Evolutionary conservation across 2,329 filamentous ascomycete species (phyloP).

Genomic region (Aspergillus luchuensis): DNA sequence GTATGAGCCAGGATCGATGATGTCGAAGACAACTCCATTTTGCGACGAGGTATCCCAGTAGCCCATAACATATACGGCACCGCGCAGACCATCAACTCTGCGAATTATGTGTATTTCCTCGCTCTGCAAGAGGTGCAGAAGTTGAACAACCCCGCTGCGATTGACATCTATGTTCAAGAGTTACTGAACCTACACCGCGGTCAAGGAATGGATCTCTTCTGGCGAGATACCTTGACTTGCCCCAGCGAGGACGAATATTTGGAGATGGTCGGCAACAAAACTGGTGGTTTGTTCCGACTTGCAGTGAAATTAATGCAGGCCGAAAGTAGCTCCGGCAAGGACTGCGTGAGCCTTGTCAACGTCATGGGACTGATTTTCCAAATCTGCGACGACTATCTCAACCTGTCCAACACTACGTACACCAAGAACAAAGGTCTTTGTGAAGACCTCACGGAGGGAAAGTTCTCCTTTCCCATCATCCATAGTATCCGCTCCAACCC

Average conservation of each 20-base stretch:
- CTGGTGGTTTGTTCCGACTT: conserved; percentile 51
- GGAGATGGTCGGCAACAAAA: conserved; percentile 54
- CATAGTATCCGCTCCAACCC: conserved; percentile 77
- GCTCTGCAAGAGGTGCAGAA: conserved; percentile 47
- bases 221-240: conserved; percentile 49
- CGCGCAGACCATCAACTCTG: conserved; percentile 55
- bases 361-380: conserved; percentile 50
- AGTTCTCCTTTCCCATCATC: conserved; percentile 95
- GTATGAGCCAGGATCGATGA: conserved; percentile 47
- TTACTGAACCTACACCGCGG: conserved; percentile 51
- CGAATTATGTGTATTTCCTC: conserved; percentile 53
- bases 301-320: conserved; percentile 51
- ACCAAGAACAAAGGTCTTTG: conserved; percentile 88
- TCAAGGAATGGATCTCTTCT: conserved; percentile 53
- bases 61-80: conserved; percentile 54
- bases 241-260: conserved; percentile 52
- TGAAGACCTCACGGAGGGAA: conserved; percentile 94
- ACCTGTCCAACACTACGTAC: conserved; percentile 73
- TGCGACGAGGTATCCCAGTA: conserved; percentile 52
- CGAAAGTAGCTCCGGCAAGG: conserved; percentile 40
- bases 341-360: conserved; percentile 68
- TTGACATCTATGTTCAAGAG: conserved; percentile 49
- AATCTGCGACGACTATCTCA: conserved; percentile 76
- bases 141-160: conserved; percentile 43
- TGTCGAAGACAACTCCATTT: conserved; percentile 52